phyloP scores from a whole-genome alignment of 2,329 filamentous ascomycete species.

The Beauveria medogensis region DNA sequence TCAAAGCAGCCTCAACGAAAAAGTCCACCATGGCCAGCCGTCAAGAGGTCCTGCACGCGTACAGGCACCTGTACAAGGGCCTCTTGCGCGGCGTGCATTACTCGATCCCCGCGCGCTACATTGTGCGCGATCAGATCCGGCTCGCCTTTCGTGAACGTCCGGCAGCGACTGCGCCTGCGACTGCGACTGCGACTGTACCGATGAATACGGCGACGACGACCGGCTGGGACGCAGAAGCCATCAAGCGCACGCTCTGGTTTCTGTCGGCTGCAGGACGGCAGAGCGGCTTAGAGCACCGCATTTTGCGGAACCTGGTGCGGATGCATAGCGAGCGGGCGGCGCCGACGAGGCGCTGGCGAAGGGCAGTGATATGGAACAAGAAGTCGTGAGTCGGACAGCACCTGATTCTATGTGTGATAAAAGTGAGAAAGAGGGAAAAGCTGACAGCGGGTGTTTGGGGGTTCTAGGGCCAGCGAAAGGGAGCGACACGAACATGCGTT shows the following conservation, averaged over 20 bases:
- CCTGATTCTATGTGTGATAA: not conserved
- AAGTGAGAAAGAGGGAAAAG: not conserved
- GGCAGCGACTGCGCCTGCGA: not conserved
- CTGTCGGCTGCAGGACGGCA: constrained; percentile 54
- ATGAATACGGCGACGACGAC: constrained; percentile 5
- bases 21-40: not conserved
- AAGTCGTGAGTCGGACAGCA: constrained; percentile 17
- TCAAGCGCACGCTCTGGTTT: constrained; percentile 63
- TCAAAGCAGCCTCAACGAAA: not conserved
- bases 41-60: constrained; percentile 51
- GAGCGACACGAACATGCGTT: constrained; percentile 30
- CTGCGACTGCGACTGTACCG: not conserved
- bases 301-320: constrained; percentile 60
- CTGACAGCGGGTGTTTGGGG: not conserved
- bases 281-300: constrained; percentile 61
- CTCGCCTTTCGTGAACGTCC: constrained; percentile 44
- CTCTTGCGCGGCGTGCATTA: constrained; percentile 64
- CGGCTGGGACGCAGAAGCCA: constrained; percentile 34
- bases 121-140: constrained; percentile 51
- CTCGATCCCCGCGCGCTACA: constrained; percentile 58
- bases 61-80: constrained; percentile 60
- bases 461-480: constrained; percentile 15
- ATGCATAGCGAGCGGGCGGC: constrained; percentile 17
- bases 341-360: constrained; percentile 15
- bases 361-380: constrained; percentile 16